A percentile compares a stretch with the other conserved stretches of the same genome.
Conservation (phyloP, 106 monocot genomes). For the Allium cepa region DNA sequence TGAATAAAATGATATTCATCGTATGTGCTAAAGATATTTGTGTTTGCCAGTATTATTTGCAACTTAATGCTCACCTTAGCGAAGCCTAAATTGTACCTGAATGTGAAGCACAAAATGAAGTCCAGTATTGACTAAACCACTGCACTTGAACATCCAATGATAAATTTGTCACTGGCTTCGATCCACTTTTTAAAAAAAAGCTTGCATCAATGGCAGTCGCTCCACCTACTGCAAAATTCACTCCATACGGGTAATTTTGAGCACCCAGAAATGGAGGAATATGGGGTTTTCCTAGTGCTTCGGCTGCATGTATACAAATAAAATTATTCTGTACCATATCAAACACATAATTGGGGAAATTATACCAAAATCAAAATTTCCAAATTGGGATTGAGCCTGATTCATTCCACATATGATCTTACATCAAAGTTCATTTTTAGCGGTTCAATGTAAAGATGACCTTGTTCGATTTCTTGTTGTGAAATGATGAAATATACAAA, state of each 20-base stretch:
- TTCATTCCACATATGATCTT: no score
- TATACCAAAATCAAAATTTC: no score
- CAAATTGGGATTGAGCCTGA: no score
- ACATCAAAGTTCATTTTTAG: no score
- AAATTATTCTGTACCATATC: no score
- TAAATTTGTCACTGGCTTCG: slow-evolving; percentile 8
- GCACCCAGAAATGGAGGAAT: slow-evolving; percentile 26
- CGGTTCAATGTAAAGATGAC: background rate
- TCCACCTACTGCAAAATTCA: slow-evolving; percentile 58
- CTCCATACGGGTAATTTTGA: slow-evolving; percentile 20
- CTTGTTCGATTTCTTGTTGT: background rate
- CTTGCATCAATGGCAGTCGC: slow-evolving; percentile 37
- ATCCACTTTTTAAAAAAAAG: slow-evolving; percentile 29
- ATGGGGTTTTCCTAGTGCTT: slow-evolving; percentile 31
- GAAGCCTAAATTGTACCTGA: no score
- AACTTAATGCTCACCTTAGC: no score
- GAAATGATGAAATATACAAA: no score
- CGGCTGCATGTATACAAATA: slow-evolving; percentile 7
- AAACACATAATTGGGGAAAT: no score
- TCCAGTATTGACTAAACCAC: slow-evolving; percentile 37
- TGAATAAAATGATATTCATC: no score
- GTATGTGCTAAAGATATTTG: no score
- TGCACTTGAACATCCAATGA: slow-evolving; percentile 32
- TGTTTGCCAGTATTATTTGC: no score
- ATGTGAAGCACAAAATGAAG: slow-evolving; percentile 17